phyloP scores from a whole-genome alignment of 2,329 filamentous ascomycete species.

The Scorias spongiosa region DNA sequence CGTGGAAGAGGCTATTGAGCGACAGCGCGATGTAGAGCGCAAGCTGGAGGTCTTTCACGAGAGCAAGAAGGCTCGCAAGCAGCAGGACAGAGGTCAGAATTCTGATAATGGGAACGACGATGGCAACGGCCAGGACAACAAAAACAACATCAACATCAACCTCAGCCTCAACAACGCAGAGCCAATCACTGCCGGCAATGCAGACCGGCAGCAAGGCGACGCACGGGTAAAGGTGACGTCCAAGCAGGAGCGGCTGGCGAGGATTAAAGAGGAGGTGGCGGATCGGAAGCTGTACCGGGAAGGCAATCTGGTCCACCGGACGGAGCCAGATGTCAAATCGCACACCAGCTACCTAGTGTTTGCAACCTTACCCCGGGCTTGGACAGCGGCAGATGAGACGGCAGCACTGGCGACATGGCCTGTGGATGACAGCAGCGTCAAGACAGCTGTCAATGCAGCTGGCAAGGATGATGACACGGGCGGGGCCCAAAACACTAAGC shows the following conservation, averaged over 20 bases:
- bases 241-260: conserved; percentile 17
- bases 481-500: conserved; percentile 17
- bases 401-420: conserved; percentile 35
- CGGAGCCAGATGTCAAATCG: conserved; percentile 80
- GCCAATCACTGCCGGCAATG: background rate
- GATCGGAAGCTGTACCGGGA: conserved; percentile 51
- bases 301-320: conserved; percentile 62
- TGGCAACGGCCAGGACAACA: too few relatives aligned
- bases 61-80: conserved; percentile 7
- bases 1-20: conserved; percentile 63
- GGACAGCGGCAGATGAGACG: conserved; percentile 69
- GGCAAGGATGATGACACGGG: conserved; percentile 39
- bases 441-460: conserved; percentile 37
- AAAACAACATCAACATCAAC: background rate
- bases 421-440: conserved; percentile 28
- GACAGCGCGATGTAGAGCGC: conserved; percentile 58
- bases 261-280: conserved; percentile 20
- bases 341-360: conserved; percentile 97
- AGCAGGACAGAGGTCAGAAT: conserved; percentile 15
- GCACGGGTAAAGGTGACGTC: conserved; percentile 16
- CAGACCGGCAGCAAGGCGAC: background rate
- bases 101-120: conserved; percentile 20
- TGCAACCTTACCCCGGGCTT: conserved; percentile 72
- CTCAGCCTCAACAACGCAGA: background rate
- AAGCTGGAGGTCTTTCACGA: conserved; percentile 51